These are phyloP conservation scores for Kwoniella sp. DNA, from an alignment of 768 basidiomycete genomes.

Conservation along the genomic window DNA sequence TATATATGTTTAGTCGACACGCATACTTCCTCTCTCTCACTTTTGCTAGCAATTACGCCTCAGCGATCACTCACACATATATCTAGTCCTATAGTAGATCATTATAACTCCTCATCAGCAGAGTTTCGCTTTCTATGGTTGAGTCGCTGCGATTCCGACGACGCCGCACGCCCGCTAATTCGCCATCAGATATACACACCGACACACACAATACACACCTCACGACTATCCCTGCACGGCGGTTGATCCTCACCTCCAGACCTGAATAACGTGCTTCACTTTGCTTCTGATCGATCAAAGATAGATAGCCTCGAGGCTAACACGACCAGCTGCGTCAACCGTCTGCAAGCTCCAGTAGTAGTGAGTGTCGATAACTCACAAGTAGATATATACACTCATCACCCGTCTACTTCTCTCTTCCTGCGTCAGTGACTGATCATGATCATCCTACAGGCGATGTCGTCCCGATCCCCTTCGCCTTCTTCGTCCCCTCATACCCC, in stretches of 20 bases:
- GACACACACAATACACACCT: background rate
- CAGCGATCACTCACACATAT: background rate
- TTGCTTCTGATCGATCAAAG: background rate
- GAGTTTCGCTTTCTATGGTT: background rate
- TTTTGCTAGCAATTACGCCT: background rate
- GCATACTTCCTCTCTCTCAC: background rate
- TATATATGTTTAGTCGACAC: background rate
- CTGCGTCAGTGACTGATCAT: background rate
- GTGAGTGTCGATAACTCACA: too few species aligned
- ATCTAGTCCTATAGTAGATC: background rate
- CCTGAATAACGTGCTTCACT: background rate
- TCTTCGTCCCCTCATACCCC: constrained; percentile 5
- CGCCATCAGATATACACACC: background rate
- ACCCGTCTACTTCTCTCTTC: too few species aligned
- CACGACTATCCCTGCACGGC: background rate
- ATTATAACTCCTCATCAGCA: background rate
- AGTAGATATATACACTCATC: too few species aligned
- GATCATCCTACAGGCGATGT: background rate
- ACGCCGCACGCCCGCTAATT: background rate
- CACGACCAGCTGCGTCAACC: constrained; percentile 1
- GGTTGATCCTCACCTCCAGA: background rate
- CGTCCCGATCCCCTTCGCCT: background rate
- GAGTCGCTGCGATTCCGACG: background rate
- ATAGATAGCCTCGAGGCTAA: background rate
- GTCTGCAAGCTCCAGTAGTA: background rate